Evolutionary conservation across 352 stramenopile genomes (phyloP).

Genomic region (Globisporangium alternatum): DNA sequence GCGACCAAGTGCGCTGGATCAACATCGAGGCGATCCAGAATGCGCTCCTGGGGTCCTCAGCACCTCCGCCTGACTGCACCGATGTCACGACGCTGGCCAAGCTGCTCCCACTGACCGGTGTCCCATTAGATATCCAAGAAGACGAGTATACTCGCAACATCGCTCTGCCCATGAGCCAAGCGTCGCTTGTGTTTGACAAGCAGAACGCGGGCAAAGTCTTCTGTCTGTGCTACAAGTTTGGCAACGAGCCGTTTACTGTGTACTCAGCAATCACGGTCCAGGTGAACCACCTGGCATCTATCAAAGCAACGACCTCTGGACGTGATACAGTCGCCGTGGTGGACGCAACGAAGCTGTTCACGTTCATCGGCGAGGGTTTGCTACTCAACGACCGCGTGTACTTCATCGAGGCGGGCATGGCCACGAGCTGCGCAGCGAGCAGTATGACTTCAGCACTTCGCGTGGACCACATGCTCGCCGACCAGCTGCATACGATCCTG

Average conservation of each 20-base stretch:
- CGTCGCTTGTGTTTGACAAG: constrained; percentile 35
- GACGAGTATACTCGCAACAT: constrained; percentile 45
- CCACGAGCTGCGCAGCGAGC: constrained; percentile 35
- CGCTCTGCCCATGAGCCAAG: constrained; percentile 2
- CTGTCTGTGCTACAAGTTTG: constrained; percentile 69
- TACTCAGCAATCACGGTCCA: constrained; percentile 43
- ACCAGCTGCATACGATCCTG: constrained; percentile 30
- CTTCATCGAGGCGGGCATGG: constrained; percentile 41
- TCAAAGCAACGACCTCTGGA: constrained; percentile 28
- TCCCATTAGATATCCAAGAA: constrained; percentile 25
- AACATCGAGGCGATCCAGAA: constrained; percentile 32
- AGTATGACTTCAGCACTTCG: constrained; percentile 26
- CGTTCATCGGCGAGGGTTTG: constrained; percentile 47
- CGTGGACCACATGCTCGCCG: constrained; percentile 30
- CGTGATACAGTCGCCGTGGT: constrained; percentile 46
- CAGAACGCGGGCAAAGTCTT: constrained; percentile 47
- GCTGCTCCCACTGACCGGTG: constrained; percentile 15
- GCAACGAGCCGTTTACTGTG: constrained; percentile 53
- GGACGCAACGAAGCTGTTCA: constrained; percentile 46
- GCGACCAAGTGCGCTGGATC: constrained; percentile 62
- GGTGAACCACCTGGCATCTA: constrained; percentile 39
- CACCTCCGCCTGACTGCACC: constrained; percentile 30
- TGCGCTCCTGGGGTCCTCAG: constrained; percentile 16
- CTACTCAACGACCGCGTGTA: constrained; percentile 54
- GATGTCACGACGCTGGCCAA: constrained; percentile 35